These are phyloP conservation scores for Lyophyllum shimeji DNA, from an alignment of 768 basidiomycete genomes.

Conservation along the genomic window DNA sequence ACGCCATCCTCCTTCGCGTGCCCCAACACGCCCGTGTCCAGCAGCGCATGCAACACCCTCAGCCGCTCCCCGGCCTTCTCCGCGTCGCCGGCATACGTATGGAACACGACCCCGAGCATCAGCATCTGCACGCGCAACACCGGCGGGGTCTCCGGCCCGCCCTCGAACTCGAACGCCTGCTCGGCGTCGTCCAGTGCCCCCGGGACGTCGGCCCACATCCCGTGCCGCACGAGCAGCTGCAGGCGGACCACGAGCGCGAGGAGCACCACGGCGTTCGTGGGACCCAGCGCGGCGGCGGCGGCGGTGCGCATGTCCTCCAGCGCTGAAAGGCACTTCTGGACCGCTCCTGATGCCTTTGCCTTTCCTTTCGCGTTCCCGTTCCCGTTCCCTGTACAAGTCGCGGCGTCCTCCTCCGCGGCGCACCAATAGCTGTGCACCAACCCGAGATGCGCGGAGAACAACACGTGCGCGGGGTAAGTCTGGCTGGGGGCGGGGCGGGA, in stretches of 20 bases:
- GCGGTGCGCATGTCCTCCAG: conserved; percentile 33
- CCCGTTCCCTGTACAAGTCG: neutral
- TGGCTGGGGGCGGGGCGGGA: conserved; percentile 33
- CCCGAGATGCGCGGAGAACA: conserved; percentile 57
- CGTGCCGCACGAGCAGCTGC: conserved; percentile 52
- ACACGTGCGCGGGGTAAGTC: no score
- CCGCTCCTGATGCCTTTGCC: neutral
- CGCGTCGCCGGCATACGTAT: conserved; percentile 58
- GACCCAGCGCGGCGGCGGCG: no score
- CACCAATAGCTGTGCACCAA: conserved; percentile 39
- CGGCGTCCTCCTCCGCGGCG: conserved; percentile 14
- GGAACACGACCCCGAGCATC: conserved; percentile 58
- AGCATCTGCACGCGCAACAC: conserved; percentile 54
- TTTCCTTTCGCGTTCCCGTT: neutral
- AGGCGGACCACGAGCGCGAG: conserved; percentile 58
- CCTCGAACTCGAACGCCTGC: neutral
- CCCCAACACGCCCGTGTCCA: conserved; percentile 55
- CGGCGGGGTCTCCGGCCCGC: neutral
- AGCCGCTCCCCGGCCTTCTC: conserved; percentile 50
- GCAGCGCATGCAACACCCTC: conserved; percentile 58
- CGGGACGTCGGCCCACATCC: conserved; percentile 51
- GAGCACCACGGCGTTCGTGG: conserved; percentile 46
- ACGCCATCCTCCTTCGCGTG: conserved; percentile 33
- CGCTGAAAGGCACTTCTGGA: conserved; percentile 26
- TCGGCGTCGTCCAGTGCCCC: conserved; percentile 52